These are phyloP conservation scores for Solanum hybrid DNA, from an alignment of 305 asterid genomes.

Conservation along the genomic window DNA sequence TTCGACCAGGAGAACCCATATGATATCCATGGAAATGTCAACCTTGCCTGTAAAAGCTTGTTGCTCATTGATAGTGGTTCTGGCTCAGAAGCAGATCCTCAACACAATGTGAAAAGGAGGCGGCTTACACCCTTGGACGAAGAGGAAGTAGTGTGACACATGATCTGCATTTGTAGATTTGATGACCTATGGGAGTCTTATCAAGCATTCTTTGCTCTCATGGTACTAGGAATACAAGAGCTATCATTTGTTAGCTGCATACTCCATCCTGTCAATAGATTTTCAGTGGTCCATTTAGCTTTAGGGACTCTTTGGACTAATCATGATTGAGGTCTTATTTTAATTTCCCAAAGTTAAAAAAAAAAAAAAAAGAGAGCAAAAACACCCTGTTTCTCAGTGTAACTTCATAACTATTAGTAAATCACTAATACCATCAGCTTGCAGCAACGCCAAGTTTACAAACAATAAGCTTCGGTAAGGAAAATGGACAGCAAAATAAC, in stretches of 20 bases:
- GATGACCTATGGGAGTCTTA: background rate
- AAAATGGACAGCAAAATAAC: too few species aligned
- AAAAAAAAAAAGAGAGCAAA: too few species aligned
- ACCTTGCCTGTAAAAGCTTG: background rate
- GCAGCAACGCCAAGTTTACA: too few species aligned
- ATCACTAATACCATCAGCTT: too few species aligned
- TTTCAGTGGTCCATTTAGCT: background rate
- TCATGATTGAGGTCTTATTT: background rate
- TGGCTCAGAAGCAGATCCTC: slow-evolving; percentile 22
- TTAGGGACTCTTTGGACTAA: background rate
- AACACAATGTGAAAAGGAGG: slow-evolving; percentile 42
- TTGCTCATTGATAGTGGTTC: background rate
- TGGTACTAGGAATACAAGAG: background rate
- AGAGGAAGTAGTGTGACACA: slow-evolving; percentile 6
- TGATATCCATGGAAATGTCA: slow-evolving; percentile 17
- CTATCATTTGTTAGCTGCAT: background rate
- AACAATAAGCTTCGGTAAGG: too few species aligned
- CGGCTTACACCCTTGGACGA: slow-evolving; percentile 22
- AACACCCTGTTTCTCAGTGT: too few species aligned
- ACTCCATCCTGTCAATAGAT: background rate
- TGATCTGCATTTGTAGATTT: slow-evolving; percentile 15
- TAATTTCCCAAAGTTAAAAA: background rate
- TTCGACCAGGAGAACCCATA: slow-evolving; percentile 11
- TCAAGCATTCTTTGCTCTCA: background rate
- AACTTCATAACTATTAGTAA: too few species aligned